phyloP scores from a whole-genome alignment of 768 basidiomycete genomes.

The Termitomyces sp. region DNA sequence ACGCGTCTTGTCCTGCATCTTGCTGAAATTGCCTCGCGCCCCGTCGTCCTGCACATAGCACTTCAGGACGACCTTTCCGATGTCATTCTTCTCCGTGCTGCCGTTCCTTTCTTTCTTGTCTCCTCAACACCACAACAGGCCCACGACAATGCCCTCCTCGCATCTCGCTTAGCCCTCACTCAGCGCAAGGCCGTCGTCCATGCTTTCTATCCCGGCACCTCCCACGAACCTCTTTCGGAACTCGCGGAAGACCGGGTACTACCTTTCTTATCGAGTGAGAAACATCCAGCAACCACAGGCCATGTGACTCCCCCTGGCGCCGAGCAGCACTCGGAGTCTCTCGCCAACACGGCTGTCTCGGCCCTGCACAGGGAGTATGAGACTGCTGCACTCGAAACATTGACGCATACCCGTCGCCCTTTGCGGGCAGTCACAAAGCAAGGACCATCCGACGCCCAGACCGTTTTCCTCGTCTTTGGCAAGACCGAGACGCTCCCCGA shows the following conservation, averaged over 20 bases:
- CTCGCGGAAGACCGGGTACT: conserved; percentile 54
- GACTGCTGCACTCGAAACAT: conserved; percentile 59
- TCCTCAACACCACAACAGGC: conserved; percentile 76
- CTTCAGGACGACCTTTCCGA: conserved; percentile 64
- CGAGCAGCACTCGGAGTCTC: conserved; percentile 2
- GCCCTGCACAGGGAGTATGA: conserved; percentile 58
- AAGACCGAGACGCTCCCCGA: conserved; percentile 32
- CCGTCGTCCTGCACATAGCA: conserved; percentile 71
- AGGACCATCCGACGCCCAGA: conserved; percentile 54
- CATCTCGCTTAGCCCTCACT: conserved; percentile 68
- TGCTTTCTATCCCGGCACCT: conserved; percentile 54
- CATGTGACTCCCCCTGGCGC: conserved; percentile 10
- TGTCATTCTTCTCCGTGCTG: conserved; percentile 70
- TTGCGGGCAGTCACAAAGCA: conserved; percentile 47
- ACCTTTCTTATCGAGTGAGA: conserved; percentile 52
- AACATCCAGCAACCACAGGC: conserved; percentile 30
- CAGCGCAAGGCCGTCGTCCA: conserved; percentile 81
- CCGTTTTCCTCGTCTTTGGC: conserved; percentile 71
- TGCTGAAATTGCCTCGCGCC: conserved; percentile 56
- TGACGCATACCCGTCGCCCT: conserved; percentile 55
- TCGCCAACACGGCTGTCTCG: conserved; percentile 20
- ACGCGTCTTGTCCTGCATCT: conserved; percentile 64
- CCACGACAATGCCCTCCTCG: conserved; percentile 86
- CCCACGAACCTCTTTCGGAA: conserved; percentile 38
- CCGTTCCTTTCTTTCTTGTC: conserved; percentile 77